phyloP scores from a whole-genome alignment of 768 basidiomycete genomes.

The Suillus discolor region DNA sequence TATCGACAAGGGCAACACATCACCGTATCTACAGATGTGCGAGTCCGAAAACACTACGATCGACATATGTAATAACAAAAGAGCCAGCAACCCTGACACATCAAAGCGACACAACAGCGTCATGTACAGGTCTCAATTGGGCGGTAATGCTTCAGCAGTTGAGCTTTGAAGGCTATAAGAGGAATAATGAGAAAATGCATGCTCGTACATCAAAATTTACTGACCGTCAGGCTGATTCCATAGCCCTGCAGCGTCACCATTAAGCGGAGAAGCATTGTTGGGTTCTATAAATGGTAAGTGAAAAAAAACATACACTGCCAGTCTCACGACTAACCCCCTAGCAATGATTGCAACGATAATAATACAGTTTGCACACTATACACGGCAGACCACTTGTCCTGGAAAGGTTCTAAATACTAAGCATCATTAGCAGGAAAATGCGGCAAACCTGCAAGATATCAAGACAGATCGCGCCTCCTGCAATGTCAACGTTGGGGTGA shows the following conservation, averaged over 20 bases:
- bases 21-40: constrained; percentile 17
- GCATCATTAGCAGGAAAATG: neutral
- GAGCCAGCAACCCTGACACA: constrained; percentile 7
- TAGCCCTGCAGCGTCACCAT: constrained; percentile 80
- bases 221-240: constrained; percentile 76
- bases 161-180: constrained; percentile 64
- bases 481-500: constrained; percentile 89
- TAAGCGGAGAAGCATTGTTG: constrained; percentile 90
- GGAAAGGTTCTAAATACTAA: neutral
- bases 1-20: constrained; percentile 8
- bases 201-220: constrained; percentile 14
- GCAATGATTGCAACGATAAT: constrained; percentile 81
- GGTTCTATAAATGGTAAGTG: constrained; percentile 57
- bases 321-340: constrained; percentile 66
- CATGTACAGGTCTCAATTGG: constrained; percentile 45
- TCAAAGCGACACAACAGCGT: constrained; percentile 11
- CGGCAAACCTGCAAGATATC: constrained; percentile 81
- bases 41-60: constrained; percentile 9
- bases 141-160: constrained; percentile 75
- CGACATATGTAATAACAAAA: constrained; percentile 5
- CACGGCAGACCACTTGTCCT: constrained; percentile 95
- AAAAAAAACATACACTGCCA: constrained; percentile 2
- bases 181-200: constrained; percentile 1
- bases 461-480: constrained; percentile 75
- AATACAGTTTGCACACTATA: constrained; percentile 92